Evolutionary conservation across 345 rosid species (phyloP), one percentile per base, ranked within the genome.

Genomic region (Rubroshorea leprosula): DNA sequence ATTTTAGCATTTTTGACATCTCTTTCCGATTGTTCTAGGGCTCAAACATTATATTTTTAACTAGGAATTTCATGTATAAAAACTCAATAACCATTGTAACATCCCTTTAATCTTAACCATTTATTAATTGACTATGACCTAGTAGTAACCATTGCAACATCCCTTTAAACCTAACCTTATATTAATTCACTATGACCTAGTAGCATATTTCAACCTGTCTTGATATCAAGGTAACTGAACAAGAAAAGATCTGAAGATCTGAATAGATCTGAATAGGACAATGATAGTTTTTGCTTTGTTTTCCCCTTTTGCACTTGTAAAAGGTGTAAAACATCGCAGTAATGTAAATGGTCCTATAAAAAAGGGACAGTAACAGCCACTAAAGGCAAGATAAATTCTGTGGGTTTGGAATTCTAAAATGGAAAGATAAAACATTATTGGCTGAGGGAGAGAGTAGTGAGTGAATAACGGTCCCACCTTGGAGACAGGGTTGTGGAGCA

Each of bases 311-410:
- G 62, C 60, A 44, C 22, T 22, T 57, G 22, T 20, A 35, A 61
- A 60, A 60, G 53, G 14, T 9, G 43, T 10, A 24, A 68, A 62
- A 45, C 23, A 49, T 62, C 60, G 31, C 59, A 52, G 22, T 67
- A 45, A 57, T 46, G 27, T 20, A 45, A 45, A 23, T 4, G 52
- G 57, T 35, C 39, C 49, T 17, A 23, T 50, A 18, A 41, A 27
- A 51, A 57, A 18, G 17, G 45, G 49, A n/a, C 35, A 29, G 35
- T 29, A 4, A 29, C 5, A 9, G 35, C 9, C 25, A 54, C 39
- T 27, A 22, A 22, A 15, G n/a, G 13, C 10, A 17, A 17, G 25
- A 55, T 51, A n/a, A 22, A 20, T 41, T 55, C 18, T 49, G 35
- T 23, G 45, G 51, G 22, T 45, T 56, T 23, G 24, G n/a, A 45